Percentiles rank a stretch among this genome's conserved stretches.
phyloP scores from a whole-genome alignment of 306 rosid genomes.

The Malus orientalis region DNA sequence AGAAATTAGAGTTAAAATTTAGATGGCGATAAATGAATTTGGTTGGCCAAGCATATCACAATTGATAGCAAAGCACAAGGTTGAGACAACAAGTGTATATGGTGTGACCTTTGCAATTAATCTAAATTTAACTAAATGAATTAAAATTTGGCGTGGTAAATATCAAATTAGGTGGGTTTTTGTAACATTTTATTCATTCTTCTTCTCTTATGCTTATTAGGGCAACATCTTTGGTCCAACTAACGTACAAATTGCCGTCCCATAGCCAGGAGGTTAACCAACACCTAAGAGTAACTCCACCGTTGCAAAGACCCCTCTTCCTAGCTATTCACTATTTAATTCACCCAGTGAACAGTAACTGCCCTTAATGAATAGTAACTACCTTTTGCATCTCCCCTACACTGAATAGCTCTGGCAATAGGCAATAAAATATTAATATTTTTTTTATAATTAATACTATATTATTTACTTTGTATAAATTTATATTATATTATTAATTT shows the following conservation, averaged over 20 bases:
- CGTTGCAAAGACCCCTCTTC: no score
- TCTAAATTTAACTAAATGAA: background rate
- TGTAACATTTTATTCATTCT: background rate
- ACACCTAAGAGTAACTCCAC: background rate
- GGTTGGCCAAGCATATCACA: background rate
- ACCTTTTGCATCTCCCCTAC: no score
- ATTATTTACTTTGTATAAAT: no score
- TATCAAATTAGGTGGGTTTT: background rate
- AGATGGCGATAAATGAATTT: background rate
- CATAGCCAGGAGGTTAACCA: background rate
- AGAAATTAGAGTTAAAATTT: no score
- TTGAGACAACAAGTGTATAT: background rate
- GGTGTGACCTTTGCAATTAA: background rate
- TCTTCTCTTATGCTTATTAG: background rate
- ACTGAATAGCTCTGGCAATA: rapidly evolving
- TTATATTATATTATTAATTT: no score
- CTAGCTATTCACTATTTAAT: no score
- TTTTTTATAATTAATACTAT: no score
- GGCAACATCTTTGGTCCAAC: background rate
- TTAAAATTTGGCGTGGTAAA: background rate
- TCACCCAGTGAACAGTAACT: rapidly evolving
- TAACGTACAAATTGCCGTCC: background rate
- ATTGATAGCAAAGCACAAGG: background rate
- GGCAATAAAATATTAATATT: no score
- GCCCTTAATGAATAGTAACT: no score